Base-by-base conservation (phyloP, 495 filamentous ascomycete genomes). In the Aspergillus nidulans region DNA sequence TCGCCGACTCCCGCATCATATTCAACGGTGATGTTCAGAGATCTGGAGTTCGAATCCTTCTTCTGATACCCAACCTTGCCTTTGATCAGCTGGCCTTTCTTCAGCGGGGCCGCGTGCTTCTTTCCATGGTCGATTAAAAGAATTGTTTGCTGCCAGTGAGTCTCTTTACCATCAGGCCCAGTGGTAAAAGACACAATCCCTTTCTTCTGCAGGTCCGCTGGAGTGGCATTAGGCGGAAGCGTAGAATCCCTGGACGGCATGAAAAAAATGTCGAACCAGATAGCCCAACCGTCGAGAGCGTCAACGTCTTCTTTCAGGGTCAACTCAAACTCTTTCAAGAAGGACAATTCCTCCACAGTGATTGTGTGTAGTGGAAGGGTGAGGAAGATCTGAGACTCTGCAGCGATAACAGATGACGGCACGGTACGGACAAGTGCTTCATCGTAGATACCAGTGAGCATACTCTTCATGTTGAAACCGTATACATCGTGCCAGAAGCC, bases 401-500 rank as follows among this genome's bases (percentile, higher is more conserved):
- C 78, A 19, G 74, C 72, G 24, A 84, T 64, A 10, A 71, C 59
- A 13, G 71, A 72, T 1, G 65, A 56, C 21, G 72, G 68, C 6
- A 78, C 69, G 28, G 69, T 61, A 43, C 80, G 75, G 51, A 88
- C 75, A 47, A 80, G 65, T 4, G 81, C 81, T 48, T 86, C 84
- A 21, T 86, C 81, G 52, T 83, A 74, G 46, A 83, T 81, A 25
- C 78, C 74, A 44, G 73, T 66, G 51, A 78, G 73, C 79, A 82
- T 82, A 64, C 72, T 76, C 39, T 61, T 68, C 79, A 81, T 81
- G 36, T 79, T 74, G 61, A 82, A 82, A 8, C 80, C 80, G 54
- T 82, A 82, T 10, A 82, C 79, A 44, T 72, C 64, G 36, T 91
- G 79, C 90, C 90, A 95, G 75, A 92, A 84, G 8, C 77, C 75